Evolutionary conservation across 257 asterid species (phyloP).

Genomic region (Solanum pennellii): DNA sequence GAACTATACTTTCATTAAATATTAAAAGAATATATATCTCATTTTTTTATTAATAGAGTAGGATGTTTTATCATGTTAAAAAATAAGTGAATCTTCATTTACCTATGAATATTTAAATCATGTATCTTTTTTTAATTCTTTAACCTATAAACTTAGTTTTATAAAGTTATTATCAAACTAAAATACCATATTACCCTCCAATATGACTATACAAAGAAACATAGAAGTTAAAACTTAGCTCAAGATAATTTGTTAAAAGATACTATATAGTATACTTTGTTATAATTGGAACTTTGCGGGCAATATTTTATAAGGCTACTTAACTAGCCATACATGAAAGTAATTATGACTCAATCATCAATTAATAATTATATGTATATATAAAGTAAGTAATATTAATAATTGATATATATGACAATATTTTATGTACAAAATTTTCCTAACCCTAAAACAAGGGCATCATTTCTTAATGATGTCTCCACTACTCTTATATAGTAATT

Average conservation of each 20-base stretch:
- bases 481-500: neutral
- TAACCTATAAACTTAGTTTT: neutral
- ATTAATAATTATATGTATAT: constrained; percentile 2
- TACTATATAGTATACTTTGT: neutral
- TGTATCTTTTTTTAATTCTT: neutral
- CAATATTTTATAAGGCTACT: neutral
- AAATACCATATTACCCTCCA: neutral
- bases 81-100: neutral
- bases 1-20: neutral
- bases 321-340: neutral
- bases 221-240: neutral
- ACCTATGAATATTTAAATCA: neutral
- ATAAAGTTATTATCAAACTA: neutral
- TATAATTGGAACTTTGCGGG: neutral
- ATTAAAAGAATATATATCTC: neutral
- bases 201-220: no score
- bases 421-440: constrained; percentile 27
- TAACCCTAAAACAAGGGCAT: constrained; percentile 29
- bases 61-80: neutral
- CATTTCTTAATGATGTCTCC: constrained; percentile 33
- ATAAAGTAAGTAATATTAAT: neutral
- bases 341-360: constrained; percentile 7
- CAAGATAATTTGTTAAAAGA: neutral
- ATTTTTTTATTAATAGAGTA: neutral
- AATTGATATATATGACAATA: neutral